These are phyloP conservation scores for Rubus parviflorus DNA, from an alignment of 306 rosid genomes.

Conservation along the genomic window DNA sequence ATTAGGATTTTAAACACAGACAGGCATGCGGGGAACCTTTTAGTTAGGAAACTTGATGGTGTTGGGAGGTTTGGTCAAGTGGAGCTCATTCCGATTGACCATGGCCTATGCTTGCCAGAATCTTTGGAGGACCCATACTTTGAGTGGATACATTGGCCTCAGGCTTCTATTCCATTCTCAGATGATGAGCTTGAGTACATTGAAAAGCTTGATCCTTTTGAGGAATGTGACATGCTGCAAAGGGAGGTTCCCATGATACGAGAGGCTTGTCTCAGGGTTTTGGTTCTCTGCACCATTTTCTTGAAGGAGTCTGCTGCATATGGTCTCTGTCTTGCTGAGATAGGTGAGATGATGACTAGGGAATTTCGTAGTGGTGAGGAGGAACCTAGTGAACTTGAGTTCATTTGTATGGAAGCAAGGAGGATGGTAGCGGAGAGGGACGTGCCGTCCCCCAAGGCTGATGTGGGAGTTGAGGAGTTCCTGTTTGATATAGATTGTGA, in stretches of 20 bases:
- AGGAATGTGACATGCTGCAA: conserved; percentile 72
- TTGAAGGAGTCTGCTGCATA: conserved; percentile 75
- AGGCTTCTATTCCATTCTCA: conserved; percentile 90
- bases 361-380: conserved; percentile 84
- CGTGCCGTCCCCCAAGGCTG: conserved; percentile 55
- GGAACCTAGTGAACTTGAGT: conserved; percentile 95
- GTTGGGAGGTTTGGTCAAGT: conserved; percentile 84
- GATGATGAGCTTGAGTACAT: conserved; percentile 91
- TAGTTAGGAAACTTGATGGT: conserved; percentile 80
- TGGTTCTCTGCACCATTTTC: conserved; percentile 86
- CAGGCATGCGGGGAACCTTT: conserved; percentile 95
- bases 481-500: conserved; percentile 74
- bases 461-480: conserved; percentile 51
- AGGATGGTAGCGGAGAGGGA: conserved; percentile 67
- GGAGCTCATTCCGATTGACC: conserved; percentile 95
- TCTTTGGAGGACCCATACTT: conserved; percentile 93
- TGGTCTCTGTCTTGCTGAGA: conserved; percentile 91
- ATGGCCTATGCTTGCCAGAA: conserved; percentile 96
- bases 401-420: conserved; percentile 83
- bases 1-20: conserved; percentile 96
- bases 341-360: conserved; percentile 98
- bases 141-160: conserved; percentile 99
- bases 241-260: conserved; percentile 94
- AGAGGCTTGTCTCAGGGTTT: conserved; percentile 88
- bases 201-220: conserved; percentile 48